Evolutionary conservation across 108 stramenopile genomes (phyloP).

Genomic region (Nannochloropsis salina): DNA sequence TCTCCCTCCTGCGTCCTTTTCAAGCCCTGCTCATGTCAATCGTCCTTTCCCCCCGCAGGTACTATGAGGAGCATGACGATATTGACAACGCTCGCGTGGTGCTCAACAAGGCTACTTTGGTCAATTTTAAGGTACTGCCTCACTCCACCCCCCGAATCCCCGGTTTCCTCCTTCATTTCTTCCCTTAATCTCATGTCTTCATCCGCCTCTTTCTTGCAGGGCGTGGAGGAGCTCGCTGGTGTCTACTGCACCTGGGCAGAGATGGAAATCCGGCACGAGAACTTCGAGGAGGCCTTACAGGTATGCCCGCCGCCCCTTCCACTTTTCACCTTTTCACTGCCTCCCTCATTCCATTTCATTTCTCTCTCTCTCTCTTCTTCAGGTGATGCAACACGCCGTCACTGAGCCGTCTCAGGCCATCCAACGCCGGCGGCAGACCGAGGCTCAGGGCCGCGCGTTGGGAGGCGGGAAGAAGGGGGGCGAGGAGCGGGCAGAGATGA

Average conservation of each 20-base stretch:
- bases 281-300: constrained; percentile 76
- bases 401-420: constrained; percentile 54
- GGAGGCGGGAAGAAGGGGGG: not conserved
- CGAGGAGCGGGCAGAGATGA: not conserved
- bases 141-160: not conserved
- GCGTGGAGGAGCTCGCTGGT: constrained; percentile 83
- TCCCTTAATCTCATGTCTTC: not conserved
- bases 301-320: constrained; percentile 54
- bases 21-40: not conserved
- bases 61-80: constrained; percentile 69
- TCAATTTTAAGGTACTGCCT: not conserved
- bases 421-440: constrained; percentile 26
- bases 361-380: not conserved
- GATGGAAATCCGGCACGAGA: constrained; percentile 79
- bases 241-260: constrained; percentile 87
- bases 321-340: not conserved
- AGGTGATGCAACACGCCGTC: constrained; percentile 36
- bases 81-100: constrained; percentile 72
- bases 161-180: not conserved
- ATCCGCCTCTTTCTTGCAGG: constrained; percentile 52
- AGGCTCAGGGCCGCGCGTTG: not conserved
- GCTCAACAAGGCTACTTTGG: constrained; percentile 58
- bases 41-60: not conserved
- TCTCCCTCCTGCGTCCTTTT: not conserved
- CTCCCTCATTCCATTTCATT: not conserved